A percentile compares a stretch with the other conserved stretches of the same genome.
These are phyloP conservation scores for Baorangia bicolor DNA, from an alignment of 768 basidiomycete genomes.

Conservation along the genomic window DNA sequence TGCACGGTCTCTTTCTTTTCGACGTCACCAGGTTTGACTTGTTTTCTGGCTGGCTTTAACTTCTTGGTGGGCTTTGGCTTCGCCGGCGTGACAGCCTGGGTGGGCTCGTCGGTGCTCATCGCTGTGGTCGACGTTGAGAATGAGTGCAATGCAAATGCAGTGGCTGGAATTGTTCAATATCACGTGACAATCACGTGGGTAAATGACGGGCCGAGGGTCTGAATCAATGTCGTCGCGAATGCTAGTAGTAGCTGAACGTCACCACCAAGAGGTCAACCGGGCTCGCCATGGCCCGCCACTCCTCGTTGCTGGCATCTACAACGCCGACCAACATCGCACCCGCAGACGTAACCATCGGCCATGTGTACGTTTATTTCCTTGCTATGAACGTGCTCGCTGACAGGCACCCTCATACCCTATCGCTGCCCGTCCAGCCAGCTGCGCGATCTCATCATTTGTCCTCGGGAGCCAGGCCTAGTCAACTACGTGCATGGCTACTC, in stretches of 20 bases:
- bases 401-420: conserved; percentile 9
- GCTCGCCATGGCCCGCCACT: conserved; percentile 45
- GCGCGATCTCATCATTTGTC: conserved; percentile 76
- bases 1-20: conserved; percentile 86
- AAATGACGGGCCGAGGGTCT: conserved; percentile 16
- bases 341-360: conserved; percentile 53
- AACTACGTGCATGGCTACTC: conserved; percentile 55
- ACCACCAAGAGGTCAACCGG: conserved; percentile 5
- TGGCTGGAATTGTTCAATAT: background rate
- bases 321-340: conserved; percentile 42
- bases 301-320: conserved; percentile 43
- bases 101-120: conserved; percentile 35
- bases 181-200: conserved; percentile 27
- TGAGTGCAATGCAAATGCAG: background rate
- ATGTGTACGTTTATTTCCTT: conserved; percentile 49
- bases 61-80: conserved; percentile 51
- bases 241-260: conserved; percentile 4
- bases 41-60: conserved; percentile 88
- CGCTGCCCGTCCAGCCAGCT: conserved; percentile 52
- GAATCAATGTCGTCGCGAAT: background rate
- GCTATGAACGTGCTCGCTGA: background rate
- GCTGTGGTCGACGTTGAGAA: conserved; percentile 7
- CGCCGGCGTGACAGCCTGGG: conserved; percentile 11
- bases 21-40: conserved; percentile 88
- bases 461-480: conserved; percentile 60